Evolutionary conservation across 2,329 filamentous ascomycete genomes (phyloP), one percentile per base, ranked within the genome.

Genomic region (Beauveria medogensis): DNA sequence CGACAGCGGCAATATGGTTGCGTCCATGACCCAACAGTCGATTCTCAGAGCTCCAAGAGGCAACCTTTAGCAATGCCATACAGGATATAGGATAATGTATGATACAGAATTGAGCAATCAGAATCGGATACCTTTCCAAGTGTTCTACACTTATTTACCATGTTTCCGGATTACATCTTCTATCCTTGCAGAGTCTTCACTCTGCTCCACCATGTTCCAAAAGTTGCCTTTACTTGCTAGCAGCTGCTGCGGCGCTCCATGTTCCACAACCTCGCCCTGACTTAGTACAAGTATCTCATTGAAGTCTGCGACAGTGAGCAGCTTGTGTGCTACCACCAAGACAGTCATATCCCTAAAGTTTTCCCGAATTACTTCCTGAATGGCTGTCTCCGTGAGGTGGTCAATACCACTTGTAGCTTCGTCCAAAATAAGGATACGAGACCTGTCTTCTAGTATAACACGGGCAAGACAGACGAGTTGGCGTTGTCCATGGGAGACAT

Each of bases 401-500:
- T 90, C 87, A 1, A 90, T 85, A 0, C 87, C 86, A 5, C 80
- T 84, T 0, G 88, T 90, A 0, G 88, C 87, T 73, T 90, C 88
- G 68, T 91, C 88, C 2, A 62, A 37, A 6, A 64, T 24, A 9
- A 64, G 50, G n/a, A 65, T 62, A 7, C 60, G 52, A 20, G 41
- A 53, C 3, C 22, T 37, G 30, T 48, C 40, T 46, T 57, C 37
- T 16, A 64, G 51, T 7, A 65, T 87, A 48, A 82, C 86, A 59
- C 82, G 82, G 1, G 86, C 85, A 3, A 89, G 80, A 66, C 85
- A 88, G 50, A 90, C 79, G 1, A 89, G 82, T 70, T 89, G 86
- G 1, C 87, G 80, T 72, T 89, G 86, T 24, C 87, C 86, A 67
- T 88, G 86, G 0, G 84, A 87, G 22, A 89, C 77, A 68, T 89